These are phyloP conservation scores for Plasmodium billcollinsi DNA, from an alignment of 169 alveolate genomes.

Conservation along the genomic window DNA sequence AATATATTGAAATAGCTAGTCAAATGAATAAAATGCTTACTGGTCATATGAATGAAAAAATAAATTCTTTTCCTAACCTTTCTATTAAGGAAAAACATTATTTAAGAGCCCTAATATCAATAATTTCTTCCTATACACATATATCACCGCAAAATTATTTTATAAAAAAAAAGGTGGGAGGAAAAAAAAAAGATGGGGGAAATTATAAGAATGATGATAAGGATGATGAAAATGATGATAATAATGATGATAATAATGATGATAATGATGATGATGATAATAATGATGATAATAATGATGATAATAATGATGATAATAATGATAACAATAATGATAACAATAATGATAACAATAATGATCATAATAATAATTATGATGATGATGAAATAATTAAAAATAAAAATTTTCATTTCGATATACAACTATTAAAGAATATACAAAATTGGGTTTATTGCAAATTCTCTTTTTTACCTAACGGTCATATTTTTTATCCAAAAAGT, in stretches of 20 bases:
- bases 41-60: conserved; percentile 42
- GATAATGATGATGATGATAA: neutral
- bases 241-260: conserved; percentile 9
- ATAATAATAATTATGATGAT: neutral
- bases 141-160: conserved; percentile 57
- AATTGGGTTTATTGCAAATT: conserved; percentile 62
- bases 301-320: neutral
- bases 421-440: conserved; percentile 3
- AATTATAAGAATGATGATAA: neutral
- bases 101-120: conserved; percentile 46
- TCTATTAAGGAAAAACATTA: conserved; percentile 69
- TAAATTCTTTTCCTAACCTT: conserved; percentile 53
- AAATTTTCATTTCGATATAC: conserved; percentile 31
- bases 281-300: conserved; percentile 3
- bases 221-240: neutral
- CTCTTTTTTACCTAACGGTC: conserved; percentile 54
- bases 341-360: conserved; percentile 6
- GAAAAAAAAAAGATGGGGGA: conserved; percentile 2
- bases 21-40: conserved; percentile 29
- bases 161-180: neutral
- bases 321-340: neutral
- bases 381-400: conserved; percentile 23
- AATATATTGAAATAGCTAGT: conserved; percentile 46
- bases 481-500: conserved; percentile 41
- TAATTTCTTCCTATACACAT: conserved; percentile 50